phyloP scores from a whole-genome alignment of 2,329 filamentous ascomycete species.

The Stemphylium lycopersici region DNA sequence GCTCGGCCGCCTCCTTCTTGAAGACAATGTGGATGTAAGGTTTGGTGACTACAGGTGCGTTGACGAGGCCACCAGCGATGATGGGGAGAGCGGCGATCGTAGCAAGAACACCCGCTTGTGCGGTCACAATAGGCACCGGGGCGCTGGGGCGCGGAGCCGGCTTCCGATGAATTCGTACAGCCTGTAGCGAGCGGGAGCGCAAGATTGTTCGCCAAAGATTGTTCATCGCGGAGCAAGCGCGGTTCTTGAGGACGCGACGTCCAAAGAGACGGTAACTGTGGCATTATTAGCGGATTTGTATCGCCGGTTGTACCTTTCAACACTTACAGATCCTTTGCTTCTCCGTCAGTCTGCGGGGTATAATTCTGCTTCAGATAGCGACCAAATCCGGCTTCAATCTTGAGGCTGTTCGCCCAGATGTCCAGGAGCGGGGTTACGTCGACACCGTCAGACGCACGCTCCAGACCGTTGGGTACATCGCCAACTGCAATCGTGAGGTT shows the following conservation, averaged over 20 bases:
- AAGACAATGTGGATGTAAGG: conserved; percentile 38
- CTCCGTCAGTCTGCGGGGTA: conserved; percentile 29
- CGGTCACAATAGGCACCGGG: neutral
- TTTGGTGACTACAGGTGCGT: neutral
- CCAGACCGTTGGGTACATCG: conserved; percentile 15
- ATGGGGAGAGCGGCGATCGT: neutral
- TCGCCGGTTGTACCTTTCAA: neutral
- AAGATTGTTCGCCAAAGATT: conserved; percentile 30
- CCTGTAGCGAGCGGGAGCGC: conserved; percentile 25
- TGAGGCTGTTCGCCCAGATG: conserved; percentile 37
- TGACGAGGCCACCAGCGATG: neutral
- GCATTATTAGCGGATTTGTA: neutral
- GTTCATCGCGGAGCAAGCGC: conserved; percentile 31
- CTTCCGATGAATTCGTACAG: conserved; percentile 28
- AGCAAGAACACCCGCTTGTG: neutral
- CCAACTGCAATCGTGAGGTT: conserved; percentile 39
- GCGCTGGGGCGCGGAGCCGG: neutral
- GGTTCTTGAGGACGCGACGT: conserved; percentile 26
- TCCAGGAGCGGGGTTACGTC: conserved; percentile 33
- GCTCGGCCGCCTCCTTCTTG: conserved; percentile 22
- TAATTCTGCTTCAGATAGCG: conserved; percentile 28
- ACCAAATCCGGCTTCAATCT: conserved; percentile 39
- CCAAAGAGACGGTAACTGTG: conserved; percentile 42
- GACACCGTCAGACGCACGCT: conserved; percentile 21
- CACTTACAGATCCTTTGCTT: conserved; percentile 41